A percentile compares a stretch with the other conserved stretches of the same genome.
phyloP scores from a whole-genome alignment of 2,329 filamentous ascomycete genomes.

The Metarhizium album region DNA sequence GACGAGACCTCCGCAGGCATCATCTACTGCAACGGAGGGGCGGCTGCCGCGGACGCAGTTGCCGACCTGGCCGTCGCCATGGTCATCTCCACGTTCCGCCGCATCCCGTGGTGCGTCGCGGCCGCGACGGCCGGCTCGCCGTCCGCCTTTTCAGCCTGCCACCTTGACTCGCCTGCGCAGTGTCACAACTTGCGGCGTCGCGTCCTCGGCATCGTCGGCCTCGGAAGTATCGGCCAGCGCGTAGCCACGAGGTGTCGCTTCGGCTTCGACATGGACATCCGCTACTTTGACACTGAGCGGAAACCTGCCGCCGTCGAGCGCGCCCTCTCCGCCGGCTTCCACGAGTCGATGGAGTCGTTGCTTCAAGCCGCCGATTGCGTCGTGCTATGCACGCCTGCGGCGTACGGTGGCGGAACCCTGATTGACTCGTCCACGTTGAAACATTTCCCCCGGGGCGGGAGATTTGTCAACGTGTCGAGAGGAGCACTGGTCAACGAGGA shows the following conservation, averaged over 20 bases:
- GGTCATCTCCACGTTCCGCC: conserved; percentile 58
- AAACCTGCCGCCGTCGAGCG: conserved; percentile 33
- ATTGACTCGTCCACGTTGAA: conserved; percentile 37
- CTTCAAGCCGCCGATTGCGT: conserved; percentile 46
- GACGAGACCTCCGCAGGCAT: conserved; percentile 35
- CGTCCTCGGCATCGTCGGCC: conserved; percentile 54
- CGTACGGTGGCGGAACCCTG: conserved; percentile 25
- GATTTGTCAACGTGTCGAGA: conserved; percentile 56
- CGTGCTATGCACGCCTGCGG: conserved; percentile 48
- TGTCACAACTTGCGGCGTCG: conserved; percentile 54
- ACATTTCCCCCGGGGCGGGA: conserved; percentile 40
- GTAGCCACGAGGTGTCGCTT: conserved; percentile 42
- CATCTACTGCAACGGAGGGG: conserved; percentile 62
- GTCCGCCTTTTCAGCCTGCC: conserved; percentile 43
- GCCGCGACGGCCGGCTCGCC: conserved; percentile 35
- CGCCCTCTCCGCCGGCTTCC: conserved; percentile 35
- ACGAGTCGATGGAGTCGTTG: conserved; percentile 39
- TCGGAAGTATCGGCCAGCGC: conserved; percentile 54
- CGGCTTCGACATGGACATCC: conserved; percentile 56
- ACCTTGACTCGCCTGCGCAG: conserved; percentile 45
- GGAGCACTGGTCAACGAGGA: conserved; percentile 56
- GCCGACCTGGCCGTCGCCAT: conserved; percentile 61
- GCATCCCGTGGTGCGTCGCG: conserved; percentile 51
- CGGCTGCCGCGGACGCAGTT: conserved; percentile 60
- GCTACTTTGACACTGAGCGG: conserved; percentile 49